Percentiles rank a stretch among this genome's conserved stretches.
Conservation (phyloP, 352 stramenopile genomes). For the Phytopythium litorale region DNA sequence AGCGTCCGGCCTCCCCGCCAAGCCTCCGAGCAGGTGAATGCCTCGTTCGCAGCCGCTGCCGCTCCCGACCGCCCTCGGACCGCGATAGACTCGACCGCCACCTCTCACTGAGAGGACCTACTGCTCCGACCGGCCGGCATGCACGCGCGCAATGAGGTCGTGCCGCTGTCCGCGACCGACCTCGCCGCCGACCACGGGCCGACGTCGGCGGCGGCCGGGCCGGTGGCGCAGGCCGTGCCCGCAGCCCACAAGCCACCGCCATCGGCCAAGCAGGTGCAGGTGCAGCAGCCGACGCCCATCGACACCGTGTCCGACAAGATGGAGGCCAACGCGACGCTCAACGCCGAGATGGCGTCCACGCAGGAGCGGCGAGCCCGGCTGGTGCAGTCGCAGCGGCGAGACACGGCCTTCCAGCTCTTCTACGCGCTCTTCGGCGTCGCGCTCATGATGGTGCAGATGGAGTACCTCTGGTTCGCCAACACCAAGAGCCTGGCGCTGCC, state of each 20-base stretch:
- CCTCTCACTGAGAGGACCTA: neutral
- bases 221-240: slow-evolving; percentile 12
- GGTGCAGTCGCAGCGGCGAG: slow-evolving; percentile 34
- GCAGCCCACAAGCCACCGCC: neutral
- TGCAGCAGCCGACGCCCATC: slow-evolving; percentile 4
- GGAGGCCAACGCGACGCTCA: slow-evolving; percentile 23
- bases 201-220: slow-evolving; percentile 8
- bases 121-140: slow-evolving; percentile 14
- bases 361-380: slow-evolving; percentile 55
- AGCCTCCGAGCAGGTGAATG: slow-evolving; percentile 1
- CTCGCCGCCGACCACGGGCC: slow-evolving; percentile 2
- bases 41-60: slow-evolving; percentile 2
- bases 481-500: slow-evolving; percentile 27
- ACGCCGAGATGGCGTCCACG: slow-evolving; percentile 29
- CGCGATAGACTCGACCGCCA: neutral
- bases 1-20: neutral
- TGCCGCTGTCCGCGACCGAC: slow-evolving; percentile 28
- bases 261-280: neutral
- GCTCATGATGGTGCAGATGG: slow-evolving; percentile 76
- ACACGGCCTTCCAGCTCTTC: slow-evolving; percentile 68
- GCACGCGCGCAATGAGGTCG: slow-evolving; percentile 61
- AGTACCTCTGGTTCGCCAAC: slow-evolving; percentile 72
- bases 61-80: neutral
- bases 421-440: slow-evolving; percentile 56
- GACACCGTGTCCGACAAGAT: slow-evolving; percentile 5